Conservation (phyloP, 495 filamentous ascomycete genomes). For the Ascobolus immersus region DNA sequence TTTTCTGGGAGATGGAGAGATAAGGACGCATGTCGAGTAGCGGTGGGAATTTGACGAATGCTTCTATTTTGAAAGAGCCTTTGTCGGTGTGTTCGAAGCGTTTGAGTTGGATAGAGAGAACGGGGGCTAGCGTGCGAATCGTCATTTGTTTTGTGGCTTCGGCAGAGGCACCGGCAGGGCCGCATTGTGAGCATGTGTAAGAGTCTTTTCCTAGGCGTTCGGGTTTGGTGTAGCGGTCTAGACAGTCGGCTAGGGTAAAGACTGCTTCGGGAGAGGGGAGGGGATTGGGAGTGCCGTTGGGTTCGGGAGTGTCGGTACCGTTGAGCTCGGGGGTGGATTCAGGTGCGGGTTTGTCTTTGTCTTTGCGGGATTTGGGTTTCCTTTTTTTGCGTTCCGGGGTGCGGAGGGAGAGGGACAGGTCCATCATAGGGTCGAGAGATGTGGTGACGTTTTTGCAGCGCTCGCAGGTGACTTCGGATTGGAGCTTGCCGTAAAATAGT, state of each 20-base stretch:
- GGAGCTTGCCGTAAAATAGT: conserved; percentile 66
- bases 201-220: conserved; percentile 49
- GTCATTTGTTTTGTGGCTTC: conserved; percentile 56
- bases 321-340: conserved; percentile 10
- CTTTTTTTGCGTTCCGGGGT: conserved; percentile 24
- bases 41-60: conserved; percentile 58
- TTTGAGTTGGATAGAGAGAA: conserved; percentile 83
- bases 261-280: conserved; percentile 16
- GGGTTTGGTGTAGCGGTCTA: conserved; percentile 50
- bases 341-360: conserved; percentile 11
- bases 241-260: conserved; percentile 43
- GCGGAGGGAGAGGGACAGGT: conserved; percentile 59
- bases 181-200: conserved; percentile 59
- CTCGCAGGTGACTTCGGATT: conserved; percentile 65
- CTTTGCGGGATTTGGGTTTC: conserved; percentile 18
- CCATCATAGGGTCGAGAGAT: conserved; percentile 60
- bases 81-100: conserved; percentile 51
- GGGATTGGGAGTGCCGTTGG: conserved; percentile 6
- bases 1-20: conserved; percentile 33
- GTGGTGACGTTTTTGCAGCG: conserved; percentile 53
- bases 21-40: conserved; percentile 70
- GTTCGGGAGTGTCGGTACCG: conserved; percentile 7
- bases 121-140: conserved; percentile 55
- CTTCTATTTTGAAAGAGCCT: conserved; percentile 51
- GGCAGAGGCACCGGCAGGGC: conserved; percentile 33